Percentiles rank a stretch among this genome's conserved stretches.
Conservation (phyloP, 176 grass and related monocot genomes). For the Triticum dicoccoides region DNA sequence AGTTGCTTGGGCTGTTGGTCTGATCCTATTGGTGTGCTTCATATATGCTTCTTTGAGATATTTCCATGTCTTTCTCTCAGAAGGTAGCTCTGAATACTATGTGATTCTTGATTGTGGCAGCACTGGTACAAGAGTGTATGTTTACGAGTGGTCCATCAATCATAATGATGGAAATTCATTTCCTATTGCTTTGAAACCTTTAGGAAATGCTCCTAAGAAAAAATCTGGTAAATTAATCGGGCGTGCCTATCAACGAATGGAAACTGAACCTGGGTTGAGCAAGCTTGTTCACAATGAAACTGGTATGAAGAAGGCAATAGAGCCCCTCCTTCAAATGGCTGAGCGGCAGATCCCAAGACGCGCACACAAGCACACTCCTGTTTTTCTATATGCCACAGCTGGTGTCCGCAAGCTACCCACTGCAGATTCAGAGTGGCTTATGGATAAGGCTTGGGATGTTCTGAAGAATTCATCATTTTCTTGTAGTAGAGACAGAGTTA, state of each 20-base stretch:
- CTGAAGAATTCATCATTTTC: conserved; percentile 96
- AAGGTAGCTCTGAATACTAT: conserved; percentile 78
- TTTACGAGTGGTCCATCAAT: conserved; percentile 86
- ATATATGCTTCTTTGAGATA: conserved; percentile 67
- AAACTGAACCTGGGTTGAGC: conserved; percentile 95
- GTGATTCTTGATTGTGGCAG: conserved; percentile 98
- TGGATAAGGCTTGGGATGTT: conserved; percentile 89
- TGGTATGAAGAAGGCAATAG: conserved; percentile 74
- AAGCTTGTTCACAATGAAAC: conserved; percentile 83
- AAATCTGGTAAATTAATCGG: conserved; percentile 66
- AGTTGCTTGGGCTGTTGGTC: conserved; percentile 36
- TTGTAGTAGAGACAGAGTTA: conserved; percentile 82
- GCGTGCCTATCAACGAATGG: conserved; percentile 89
- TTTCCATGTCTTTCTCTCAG: conserved; percentile 67
- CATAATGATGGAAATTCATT: conserved; percentile 56
- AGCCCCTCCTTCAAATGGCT: conserved; percentile 92
- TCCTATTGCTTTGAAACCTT: conserved; percentile 74
- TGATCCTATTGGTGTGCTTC: conserved; percentile 50
- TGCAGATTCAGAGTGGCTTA: conserved; percentile 89
- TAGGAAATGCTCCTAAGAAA: conserved; percentile 70
- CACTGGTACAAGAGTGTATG: conserved; percentile 89
- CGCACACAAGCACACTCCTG: conserved; percentile 73
- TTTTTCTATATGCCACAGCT: conserved; percentile 94
- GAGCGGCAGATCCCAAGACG: conserved; percentile 73
- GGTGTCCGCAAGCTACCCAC: conserved; percentile 85